A percentile compares a stretch with the other conserved stretches of the same genome.
These are phyloP conservation scores for Cordyceps javanica DNA, from an alignment of 2,329 filamentous ascomycete genomes.

Conservation along the genomic window DNA sequence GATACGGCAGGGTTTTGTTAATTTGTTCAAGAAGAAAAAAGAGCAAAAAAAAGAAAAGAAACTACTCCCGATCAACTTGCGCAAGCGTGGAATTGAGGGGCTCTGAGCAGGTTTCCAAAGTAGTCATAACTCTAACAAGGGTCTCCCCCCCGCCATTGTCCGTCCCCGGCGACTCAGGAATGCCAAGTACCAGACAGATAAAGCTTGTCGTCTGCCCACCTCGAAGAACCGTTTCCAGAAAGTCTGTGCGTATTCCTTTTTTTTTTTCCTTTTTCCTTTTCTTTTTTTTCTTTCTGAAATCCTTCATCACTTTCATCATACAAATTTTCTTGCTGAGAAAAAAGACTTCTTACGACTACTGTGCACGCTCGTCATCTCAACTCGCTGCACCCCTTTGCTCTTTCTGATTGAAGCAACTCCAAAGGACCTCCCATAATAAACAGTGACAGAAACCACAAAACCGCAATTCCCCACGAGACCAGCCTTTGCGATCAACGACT, in stretches of 20 bases:
- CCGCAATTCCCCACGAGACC: too few relatives aligned
- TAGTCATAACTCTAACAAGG: neutral
- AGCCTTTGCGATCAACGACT: too few relatives aligned
- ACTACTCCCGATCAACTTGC: neutral
- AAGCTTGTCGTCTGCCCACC: neutral
- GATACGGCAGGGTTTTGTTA: neutral
- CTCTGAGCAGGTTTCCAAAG: constrained; percentile 5
- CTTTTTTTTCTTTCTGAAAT: neutral
- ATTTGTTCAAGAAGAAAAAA: neutral
- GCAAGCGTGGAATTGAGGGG: neutral
- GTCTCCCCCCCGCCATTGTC: neutral
- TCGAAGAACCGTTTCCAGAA: neutral
- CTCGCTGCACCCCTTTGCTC: too few relatives aligned
- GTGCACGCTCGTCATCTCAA: too few relatives aligned
- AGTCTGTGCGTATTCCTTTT: neutral
- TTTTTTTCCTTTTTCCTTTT: neutral
- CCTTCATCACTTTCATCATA: neutral
- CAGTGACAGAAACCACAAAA: too few relatives aligned
- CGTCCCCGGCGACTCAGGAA: neutral
- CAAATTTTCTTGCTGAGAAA: neutral
- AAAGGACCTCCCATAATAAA: too few relatives aligned
- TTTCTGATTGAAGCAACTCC: too few relatives aligned
- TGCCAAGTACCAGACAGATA: neutral
- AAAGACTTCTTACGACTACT: too few relatives aligned
- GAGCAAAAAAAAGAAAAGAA: neutral